Percentiles rank a stretch among this genome's conserved stretches.
Conservation (phyloP, 2,329 filamentous ascomycete genomes). For the Xylaria arbuscula region DNA sequence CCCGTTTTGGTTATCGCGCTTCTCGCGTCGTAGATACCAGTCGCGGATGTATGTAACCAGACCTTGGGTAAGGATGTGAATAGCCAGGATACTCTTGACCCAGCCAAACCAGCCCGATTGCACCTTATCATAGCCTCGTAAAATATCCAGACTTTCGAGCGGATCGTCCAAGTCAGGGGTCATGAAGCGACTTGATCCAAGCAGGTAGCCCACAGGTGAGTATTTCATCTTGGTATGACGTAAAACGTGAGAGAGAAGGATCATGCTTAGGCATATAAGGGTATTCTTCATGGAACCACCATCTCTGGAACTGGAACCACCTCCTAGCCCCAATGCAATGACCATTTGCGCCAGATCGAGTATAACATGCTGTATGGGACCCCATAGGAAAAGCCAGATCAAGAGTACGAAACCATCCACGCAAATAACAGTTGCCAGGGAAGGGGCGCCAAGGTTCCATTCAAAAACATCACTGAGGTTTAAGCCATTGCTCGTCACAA, state of each 20-base stretch:
- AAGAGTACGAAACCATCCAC: conserved; percentile 86
- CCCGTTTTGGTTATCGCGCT: conserved; percentile 61
- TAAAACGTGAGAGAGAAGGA: conserved; percentile 66
- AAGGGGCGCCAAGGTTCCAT: conserved; percentile 85
- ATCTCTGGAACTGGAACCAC: conserved; percentile 76
- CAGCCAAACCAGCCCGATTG: conserved; percentile 68
- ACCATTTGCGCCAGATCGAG: conserved; percentile 92
- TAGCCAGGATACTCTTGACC: conserved; percentile 75
- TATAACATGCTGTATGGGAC: conserved; percentile 86
- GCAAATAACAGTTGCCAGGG: conserved; percentile 83
- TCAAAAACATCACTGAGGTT: conserved; percentile 94
- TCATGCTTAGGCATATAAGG: conserved; percentile 76
- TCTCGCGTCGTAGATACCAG: conserved; percentile 72
- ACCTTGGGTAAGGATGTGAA: conserved; percentile 80
- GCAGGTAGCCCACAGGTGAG: conserved; percentile 58
- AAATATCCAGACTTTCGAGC: conserved; percentile 56
- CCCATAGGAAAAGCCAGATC: conserved; percentile 89
- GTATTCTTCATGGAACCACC: conserved; percentile 75
- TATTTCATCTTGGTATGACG: conserved; percentile 63
- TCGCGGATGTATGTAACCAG: conserved; percentile 76
- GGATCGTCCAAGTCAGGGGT: conserved; percentile 59
- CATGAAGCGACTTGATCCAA: conserved; percentile 61
- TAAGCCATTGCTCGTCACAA: conserved; percentile 83
- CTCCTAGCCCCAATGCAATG: conserved; percentile 89
- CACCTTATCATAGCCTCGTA: conserved; percentile 65